Base-by-base conservation (phyloP, 306 rosid species). In the Quercus dentata region DNA sequence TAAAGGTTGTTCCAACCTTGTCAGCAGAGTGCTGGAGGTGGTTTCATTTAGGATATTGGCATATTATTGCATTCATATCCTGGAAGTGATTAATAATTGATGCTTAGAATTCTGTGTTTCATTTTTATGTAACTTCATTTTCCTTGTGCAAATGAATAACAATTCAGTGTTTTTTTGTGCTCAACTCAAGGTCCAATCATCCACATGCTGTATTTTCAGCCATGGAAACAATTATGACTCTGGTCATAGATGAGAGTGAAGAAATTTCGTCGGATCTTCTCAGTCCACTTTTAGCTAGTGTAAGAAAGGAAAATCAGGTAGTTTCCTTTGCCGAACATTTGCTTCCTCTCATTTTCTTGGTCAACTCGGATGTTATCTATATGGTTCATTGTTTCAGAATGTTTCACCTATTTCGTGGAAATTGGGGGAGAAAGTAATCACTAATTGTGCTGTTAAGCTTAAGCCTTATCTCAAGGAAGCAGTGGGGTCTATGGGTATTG, bases 181-280 rank as follows among this genome's bases (percentile, higher is more conserved):
- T 83, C 77, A 80, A 83, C 85, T 74, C 69, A 81, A 90, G 97
- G 92, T 73, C 87, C 82, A 75, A 79, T 71, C 96, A 88, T 84
- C 90, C 92, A 5, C 67, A 35, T 30, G 44, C 78, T 73, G 90
- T 82, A 59, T 81, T 87, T 78, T 73, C 80, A 64, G 81, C 87
- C 57, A 89, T 94, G 90, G 90, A 90, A 85, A 21, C 70, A 33
- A 86, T 94, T 85, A 89, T 94, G 97, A 89, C 84, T 9, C 27
- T 79, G 82, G 82, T 88, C 64, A 57, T 94, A 33, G 69, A 89
- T 3, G 97, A 92, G 78, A 88, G 92, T 64, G 98, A 94, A 65
- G 91, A 87, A 38, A 78, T 92, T 79, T 87, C 98, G 18, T 10
- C 74, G 4, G 89, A 86, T 82, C 88, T 90, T 83, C 90, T 94